A percentile compares a stretch with the other conserved stretches of the same genome.
Evolutionary conservation across 2,329 filamentous ascomycete species (phyloP).

Genomic region (Aspergillus hortae): DNA sequence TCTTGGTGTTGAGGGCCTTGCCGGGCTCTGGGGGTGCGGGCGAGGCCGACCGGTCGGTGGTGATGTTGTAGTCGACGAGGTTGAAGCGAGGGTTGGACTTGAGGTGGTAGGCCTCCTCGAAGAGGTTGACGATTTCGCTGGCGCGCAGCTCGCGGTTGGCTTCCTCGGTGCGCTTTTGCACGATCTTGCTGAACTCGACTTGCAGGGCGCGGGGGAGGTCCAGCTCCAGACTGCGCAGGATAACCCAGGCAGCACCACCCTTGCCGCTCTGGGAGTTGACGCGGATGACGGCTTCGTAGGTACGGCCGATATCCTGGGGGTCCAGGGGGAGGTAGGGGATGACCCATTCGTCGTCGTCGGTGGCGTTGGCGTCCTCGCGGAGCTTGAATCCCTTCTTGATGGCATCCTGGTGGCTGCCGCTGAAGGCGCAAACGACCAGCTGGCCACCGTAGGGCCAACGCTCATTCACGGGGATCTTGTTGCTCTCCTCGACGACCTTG

Average conservation of each 20-base stretch:
- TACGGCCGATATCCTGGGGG: conserved; percentile 87
- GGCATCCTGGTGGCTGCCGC: conserved; percentile 88
- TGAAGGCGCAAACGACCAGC: conserved; percentile 89
- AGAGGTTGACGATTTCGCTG: conserved; percentile 80
- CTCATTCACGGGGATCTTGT: conserved; percentile 89
- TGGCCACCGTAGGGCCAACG: conserved; percentile 88
- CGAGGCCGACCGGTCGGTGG: conserved; percentile 73
- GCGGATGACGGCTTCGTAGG: conserved; percentile 96
- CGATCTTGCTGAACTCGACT: conserved; percentile 82
- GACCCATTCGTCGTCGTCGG: conserved; percentile 69
- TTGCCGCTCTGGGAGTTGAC: conserved; percentile 97
- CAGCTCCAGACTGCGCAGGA: conserved; percentile 81
- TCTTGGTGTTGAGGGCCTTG: conserved; percentile 71
- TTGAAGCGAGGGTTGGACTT: conserved; percentile 78
- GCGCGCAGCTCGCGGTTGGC: conserved; percentile 81
- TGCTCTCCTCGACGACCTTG: conserved; percentile 84
- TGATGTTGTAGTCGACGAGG: conserved; percentile 88
- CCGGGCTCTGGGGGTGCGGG: conserved; percentile 65
- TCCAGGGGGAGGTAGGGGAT: conserved; percentile 92
- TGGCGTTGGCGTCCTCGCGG: conserved; percentile 59
- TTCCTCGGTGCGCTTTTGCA: conserved; percentile 76
- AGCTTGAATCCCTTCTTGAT: conserved; percentile 81
- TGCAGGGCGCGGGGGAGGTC: conserved; percentile 91
- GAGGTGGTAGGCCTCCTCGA: conserved; percentile 83
- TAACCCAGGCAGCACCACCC: conserved; percentile 91